A percentile compares a stretch with the other conserved stretches of the same genome.
Evolutionary conservation across 345 rosid species (phyloP).

Genomic region (Geranium brycei): DNA sequence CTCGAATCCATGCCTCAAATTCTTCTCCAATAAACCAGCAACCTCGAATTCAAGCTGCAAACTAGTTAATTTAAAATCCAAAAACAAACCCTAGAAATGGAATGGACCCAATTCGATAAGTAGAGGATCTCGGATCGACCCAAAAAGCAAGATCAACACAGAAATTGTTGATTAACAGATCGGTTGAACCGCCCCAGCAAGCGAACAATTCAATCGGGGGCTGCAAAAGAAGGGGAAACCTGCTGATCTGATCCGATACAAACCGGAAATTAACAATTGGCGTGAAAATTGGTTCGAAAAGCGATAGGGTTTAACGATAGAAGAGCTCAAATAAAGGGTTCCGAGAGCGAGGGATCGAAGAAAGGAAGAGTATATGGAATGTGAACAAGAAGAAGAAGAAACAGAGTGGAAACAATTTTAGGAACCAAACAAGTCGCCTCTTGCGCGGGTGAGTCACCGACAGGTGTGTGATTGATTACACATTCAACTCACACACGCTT

Average conservation of each 20-base stretch:
- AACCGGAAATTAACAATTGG: background rate
- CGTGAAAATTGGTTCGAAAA: background rate
- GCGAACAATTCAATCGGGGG: background rate
- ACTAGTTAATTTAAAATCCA: too few relatives aligned
- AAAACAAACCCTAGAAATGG: background rate
- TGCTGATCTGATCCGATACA: background rate
- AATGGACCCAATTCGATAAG: slow-evolving; percentile 1
- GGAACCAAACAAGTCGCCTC: background rate
- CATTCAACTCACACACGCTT: background rate
- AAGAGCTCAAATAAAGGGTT: background rate
- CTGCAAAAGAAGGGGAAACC: background rate
- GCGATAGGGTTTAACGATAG: too few relatives aligned
- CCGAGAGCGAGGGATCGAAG: background rate
- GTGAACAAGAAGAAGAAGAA: background rate
- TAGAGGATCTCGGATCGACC: background rate
- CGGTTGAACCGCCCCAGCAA: background rate
- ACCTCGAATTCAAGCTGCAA: too few relatives aligned
- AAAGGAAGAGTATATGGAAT: background rate
- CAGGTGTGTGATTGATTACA: background rate
- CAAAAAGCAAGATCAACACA: background rate
- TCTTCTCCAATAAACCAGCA: background rate
- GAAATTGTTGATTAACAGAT: background rate
- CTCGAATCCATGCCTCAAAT: slow-evolving; percentile 68
- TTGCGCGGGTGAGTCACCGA: background rate
- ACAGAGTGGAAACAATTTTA: background rate